These are phyloP conservation scores for Debaryomyces subglobosus DNA, from an alignment of 1,139 yeast species.

Conservation along the genomic window DNA sequence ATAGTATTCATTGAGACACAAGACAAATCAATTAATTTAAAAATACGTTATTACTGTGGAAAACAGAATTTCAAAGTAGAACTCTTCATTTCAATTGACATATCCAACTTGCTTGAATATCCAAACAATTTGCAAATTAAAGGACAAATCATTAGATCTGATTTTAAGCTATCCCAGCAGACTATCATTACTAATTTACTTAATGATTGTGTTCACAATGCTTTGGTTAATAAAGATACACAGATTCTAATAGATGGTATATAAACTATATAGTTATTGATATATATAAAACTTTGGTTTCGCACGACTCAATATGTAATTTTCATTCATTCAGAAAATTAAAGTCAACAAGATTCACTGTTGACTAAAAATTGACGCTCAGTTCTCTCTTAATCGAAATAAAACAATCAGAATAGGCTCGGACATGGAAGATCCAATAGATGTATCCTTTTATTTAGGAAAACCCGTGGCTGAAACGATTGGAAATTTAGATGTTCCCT, in stretches of 20 bases:
- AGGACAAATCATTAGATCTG: constrained; percentile 3
- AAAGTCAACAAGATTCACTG: neutral
- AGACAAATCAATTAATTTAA: constrained; percentile 13
- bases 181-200: neutral
- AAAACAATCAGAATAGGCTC: constrained; percentile 2
- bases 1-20: constrained; percentile 15
- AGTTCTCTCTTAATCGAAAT: neutral
- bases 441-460: constrained; percentile 44
- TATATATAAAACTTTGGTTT: neutral
- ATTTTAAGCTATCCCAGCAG: neutral
- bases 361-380: neutral
- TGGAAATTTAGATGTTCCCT: constrained; percentile 62
- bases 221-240: neutral
- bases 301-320: constrained; percentile 4
- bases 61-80: constrained; percentile 15
- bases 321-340: constrained; percentile 5
- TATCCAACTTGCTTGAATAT: constrained; percentile 12
- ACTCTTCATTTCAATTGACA: constrained; percentile 11
- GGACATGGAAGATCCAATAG: constrained; percentile 36
- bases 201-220: neutral
- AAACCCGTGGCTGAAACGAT: constrained; percentile 33
- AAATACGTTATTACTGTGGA: constrained; percentile 18
- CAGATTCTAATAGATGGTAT: neutral
- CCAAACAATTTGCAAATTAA: constrained; percentile 4
- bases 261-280: constrained; percentile 1